Percentiles rank a stretch among this genome's conserved stretches.
These are phyloP conservation scores for Tuber borchii DNA, from an alignment of 495 filamentous ascomycete genomes.

Conservation along the genomic window DNA sequence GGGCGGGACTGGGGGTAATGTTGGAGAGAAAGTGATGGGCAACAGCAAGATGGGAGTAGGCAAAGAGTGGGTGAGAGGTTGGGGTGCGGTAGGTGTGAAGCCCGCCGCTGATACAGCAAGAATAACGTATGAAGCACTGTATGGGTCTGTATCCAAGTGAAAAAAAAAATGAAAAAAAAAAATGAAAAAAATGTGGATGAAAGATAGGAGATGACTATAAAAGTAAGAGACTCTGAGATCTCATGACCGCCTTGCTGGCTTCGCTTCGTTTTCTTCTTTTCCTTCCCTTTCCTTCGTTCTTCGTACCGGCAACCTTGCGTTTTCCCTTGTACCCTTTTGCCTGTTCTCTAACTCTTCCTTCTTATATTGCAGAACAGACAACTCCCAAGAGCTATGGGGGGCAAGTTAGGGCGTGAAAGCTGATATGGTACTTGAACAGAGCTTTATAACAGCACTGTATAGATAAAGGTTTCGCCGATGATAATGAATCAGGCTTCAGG, in stretches of 20 bases:
- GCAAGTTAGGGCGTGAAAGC: background rate
- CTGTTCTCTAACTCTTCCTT: background rate
- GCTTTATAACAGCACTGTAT: background rate
- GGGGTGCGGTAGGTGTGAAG: slow-evolving; percentile 16
- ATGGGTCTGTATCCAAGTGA: background rate
- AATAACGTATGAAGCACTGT: background rate
- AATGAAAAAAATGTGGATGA: background rate
- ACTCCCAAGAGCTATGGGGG: background rate
- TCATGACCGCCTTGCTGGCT: slow-evolving; percentile 29
- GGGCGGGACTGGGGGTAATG: slow-evolving; percentile 5
- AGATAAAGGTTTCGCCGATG: background rate
- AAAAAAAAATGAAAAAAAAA: background rate
- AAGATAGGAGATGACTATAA: background rate
- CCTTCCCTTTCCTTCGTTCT: slow-evolving; percentile 13
- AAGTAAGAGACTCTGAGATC: slow-evolving; percentile 18
- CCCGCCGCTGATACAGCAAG: background rate
- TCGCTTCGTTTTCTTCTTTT: slow-evolving; percentile 12
- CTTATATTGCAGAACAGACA: background rate
- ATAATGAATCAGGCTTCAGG: background rate
- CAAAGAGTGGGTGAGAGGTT: slow-evolving; percentile 10
- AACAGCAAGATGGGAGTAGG: slow-evolving; percentile 3
- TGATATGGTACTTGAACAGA: background rate
- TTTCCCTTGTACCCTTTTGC: background rate
- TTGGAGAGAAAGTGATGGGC: slow-evolving; percentile 14
- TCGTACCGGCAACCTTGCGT: slow-evolving; percentile 5